Base-by-base conservation (phyloP, 768 basidiomycete species). In the Mycena galericulata region DNA sequence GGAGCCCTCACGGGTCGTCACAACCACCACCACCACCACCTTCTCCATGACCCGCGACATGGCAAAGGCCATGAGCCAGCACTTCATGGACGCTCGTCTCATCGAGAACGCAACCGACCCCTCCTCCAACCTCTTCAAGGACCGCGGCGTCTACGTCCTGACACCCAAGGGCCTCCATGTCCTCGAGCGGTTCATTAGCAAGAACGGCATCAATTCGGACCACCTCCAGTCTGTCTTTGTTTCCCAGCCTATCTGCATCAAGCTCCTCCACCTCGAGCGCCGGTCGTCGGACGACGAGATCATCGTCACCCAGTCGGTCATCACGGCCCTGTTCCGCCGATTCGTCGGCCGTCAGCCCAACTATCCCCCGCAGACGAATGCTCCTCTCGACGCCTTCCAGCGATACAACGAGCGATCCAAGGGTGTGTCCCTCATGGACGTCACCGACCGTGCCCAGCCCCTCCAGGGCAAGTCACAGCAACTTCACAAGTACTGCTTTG, bases 1-100 rank as follows among this genome's bases (percentile, higher is more conserved):
- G 83, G 98, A 99, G 81, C 96, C 96, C 75, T 91, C 94, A 80
- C 92, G 98, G 77, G 95, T 99, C 81, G 93, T 99, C 78, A 99
- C 98, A 75, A 99, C 98, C 0, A 99, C 98, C 0, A 99, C 98
- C 8, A 99, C 98, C 7, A 99, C 98, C 46, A 99, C 98, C 36
- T 99, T 99, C 84, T 96, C 96, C 69, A 99, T 99, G 98, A 95
- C 96, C 73, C 92, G 98, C 74, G 98, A 99, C 49, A 99, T 99
- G 94, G 98, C 98, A 70, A 99, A 98, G 83, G 96, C 95, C 36
- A 99, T 99, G 92, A 94, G 95, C 83, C 98, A 99, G 81, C 96
- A 99, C 78, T 99, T 99, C 78, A 98, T 99, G 95, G 98, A 99
- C 73, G 96, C 98, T 65, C 94, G 96, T 71, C 87, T 99, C 69